These are phyloP conservation scores for Plantago major DNA, from an alignment of 257 asterid genomes.

Conservation along the genomic window DNA sequence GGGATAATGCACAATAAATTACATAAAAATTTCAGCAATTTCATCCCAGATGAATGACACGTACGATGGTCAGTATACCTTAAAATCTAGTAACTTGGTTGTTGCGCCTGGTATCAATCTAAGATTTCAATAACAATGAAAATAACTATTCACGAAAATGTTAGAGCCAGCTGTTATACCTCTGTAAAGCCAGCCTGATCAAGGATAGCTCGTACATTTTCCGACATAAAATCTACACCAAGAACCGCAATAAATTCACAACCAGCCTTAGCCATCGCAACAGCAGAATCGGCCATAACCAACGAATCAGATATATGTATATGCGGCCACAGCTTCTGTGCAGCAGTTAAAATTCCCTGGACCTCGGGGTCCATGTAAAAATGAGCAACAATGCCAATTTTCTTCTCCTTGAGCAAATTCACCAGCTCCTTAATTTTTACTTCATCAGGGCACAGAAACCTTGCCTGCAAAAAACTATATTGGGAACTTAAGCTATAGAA, in stretches of 20 bases:
- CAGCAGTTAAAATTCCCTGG: slow-evolving; percentile 95
- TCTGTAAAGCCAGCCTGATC: slow-evolving; percentile 92
- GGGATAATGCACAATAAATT: too few relatives aligned
- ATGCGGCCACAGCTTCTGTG: slow-evolving; percentile 95
- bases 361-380: slow-evolving; percentile 99
- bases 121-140: not conserved
- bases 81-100: too few relatives aligned
- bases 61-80: too few relatives aligned
- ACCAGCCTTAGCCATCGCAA: slow-evolving; percentile 87
- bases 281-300: slow-evolving; percentile 98
- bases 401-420: slow-evolving; percentile 77
- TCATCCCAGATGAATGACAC: too few relatives aligned
- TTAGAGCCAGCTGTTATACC: slow-evolving; percentile 35
- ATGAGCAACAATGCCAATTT: slow-evolving; percentile 93
- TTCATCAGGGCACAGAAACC: slow-evolving; percentile 72
- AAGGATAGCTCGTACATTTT: slow-evolving; percentile 94
- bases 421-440: slow-evolving; percentile 66
- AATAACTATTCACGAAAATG: not conserved
- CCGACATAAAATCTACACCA: slow-evolving; percentile 98
- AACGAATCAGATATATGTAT: slow-evolving; percentile 95
- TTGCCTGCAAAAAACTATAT: slow-evolving; percentile 71
- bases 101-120: too few relatives aligned
- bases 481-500: slow-evolving; percentile 20
- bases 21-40: too few relatives aligned
- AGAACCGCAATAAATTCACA: slow-evolving; percentile 83